Conservation (phyloP, 441 rosid species). For the Capsella rubella region DNA sequence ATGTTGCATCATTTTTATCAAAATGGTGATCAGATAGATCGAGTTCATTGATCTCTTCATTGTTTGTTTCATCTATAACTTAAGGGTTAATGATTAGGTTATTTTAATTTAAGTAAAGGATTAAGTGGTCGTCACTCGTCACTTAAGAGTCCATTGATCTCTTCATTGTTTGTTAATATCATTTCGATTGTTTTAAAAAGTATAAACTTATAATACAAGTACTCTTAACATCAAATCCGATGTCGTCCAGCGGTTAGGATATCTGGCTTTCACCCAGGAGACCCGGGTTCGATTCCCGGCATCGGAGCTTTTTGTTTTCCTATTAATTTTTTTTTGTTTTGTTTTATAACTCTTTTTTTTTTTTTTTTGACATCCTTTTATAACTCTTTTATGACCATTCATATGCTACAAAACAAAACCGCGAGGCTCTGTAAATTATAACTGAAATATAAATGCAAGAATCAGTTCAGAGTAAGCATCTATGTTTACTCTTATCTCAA, state of each 20-base stretch:
- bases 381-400: too few relatives aligned
- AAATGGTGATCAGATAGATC: background rate
- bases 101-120: too few relatives aligned
- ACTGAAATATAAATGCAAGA: background rate
- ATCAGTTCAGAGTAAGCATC: conserved; percentile 6
- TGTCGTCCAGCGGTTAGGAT: conserved; percentile 91
- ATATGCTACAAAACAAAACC: background rate
- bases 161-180: background rate
- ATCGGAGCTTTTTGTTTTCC: conserved; percentile 55
- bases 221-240: conserved; percentile 27
- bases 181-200: too few relatives aligned
- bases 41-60: too few relatives aligned
- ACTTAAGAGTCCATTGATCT: too few relatives aligned
- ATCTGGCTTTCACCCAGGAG: conserved; percentile 85
- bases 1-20: background rate
- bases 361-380: too few relatives aligned
- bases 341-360: too few relatives aligned
- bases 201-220: background rate
- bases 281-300: conserved; percentile 89
- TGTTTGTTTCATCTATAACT: too few relatives aligned
- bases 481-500: background rate
- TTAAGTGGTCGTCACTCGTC: too few relatives aligned
- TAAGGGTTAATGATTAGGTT: too few relatives aligned
- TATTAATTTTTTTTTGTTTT: too few relatives aligned
- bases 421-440: background rate